Evolutionary conservation across 371 early-diverging fungal species (phyloP).

Genomic region (Mortierella sp.): DNA sequence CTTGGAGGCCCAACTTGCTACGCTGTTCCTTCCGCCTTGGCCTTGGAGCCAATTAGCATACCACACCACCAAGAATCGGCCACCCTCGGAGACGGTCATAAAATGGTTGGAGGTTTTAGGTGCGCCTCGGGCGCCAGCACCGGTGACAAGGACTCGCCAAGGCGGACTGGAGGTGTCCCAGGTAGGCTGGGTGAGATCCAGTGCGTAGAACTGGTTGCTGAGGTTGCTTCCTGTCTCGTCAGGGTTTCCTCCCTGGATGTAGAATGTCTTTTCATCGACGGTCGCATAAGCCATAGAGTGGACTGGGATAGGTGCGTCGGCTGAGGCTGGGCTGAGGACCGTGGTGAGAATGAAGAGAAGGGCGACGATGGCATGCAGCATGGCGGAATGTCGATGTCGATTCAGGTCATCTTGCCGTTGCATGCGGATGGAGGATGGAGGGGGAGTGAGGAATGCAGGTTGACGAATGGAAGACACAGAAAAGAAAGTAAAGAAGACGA

Average conservation of each 20-base stretch:
- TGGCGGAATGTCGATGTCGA: neutral
- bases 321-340: neutral
- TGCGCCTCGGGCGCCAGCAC: neutral
- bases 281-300: constrained; percentile 19
- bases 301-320: neutral
- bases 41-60: neutral
- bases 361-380: neutral
- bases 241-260: constrained; percentile 15
- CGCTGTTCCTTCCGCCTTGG: neutral
- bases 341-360: neutral
- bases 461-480: neutral
- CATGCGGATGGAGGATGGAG: neutral
- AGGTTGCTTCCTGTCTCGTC: neutral
- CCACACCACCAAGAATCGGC: constrained; percentile 4
- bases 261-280: constrained; percentile 11
- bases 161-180: constrained; percentile 17
- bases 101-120: neutral
- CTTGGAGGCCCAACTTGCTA: too few relatives aligned
- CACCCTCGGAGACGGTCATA: constrained; percentile 2
- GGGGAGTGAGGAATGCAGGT: neutral
- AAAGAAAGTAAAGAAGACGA: neutral
- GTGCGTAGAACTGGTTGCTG: constrained; percentile 4
- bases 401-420: neutral
- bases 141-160: neutral
- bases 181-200: constrained; percentile 15